Conservation (phyloP, 2,329 filamentous ascomycete genomes). For the Penicillium sp. region DNA sequence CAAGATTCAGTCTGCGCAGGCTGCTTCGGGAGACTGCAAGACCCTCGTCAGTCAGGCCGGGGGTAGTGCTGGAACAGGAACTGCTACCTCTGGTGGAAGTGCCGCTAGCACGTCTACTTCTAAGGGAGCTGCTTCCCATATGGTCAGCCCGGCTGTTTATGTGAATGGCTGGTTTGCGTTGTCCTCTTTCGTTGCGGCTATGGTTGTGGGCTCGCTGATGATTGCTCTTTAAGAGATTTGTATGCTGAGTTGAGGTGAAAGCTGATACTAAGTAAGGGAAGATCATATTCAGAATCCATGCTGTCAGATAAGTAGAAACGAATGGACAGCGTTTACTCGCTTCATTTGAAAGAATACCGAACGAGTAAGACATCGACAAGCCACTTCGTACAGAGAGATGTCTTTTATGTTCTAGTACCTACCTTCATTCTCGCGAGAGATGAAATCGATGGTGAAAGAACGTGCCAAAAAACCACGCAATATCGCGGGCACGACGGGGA, state of each 20-base stretch:
- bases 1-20: slow-evolving; percentile 37
- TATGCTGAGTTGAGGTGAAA: neutral
- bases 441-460: no score
- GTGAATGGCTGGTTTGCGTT: slow-evolving; percentile 38
- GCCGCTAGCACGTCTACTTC: slow-evolving; percentile 31
- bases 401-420: no score
- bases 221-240: neutral
- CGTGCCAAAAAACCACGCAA: no score
- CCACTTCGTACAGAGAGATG: no score
- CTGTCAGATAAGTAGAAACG: neutral
- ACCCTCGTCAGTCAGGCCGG: slow-evolving; percentile 17
- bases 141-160: slow-evolving; percentile 40
- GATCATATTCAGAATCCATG: neutral
- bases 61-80: slow-evolving; percentile 46
- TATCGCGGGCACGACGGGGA: no score
- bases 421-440: no score
- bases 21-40: slow-evolving; percentile 24
- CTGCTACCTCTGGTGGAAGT: slow-evolving; percentile 42
- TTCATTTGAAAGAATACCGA: neutral
- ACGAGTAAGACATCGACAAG: neutral
- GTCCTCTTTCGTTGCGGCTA: slow-evolving; percentile 3
- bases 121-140: slow-evolving; percentile 38
- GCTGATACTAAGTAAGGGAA: neutral
- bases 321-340: neutral
- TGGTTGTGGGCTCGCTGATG: neutral